Conservation (phyloP, 176 grass and related monocot genomes). For the Dendrocalamus sinicus region DNA sequence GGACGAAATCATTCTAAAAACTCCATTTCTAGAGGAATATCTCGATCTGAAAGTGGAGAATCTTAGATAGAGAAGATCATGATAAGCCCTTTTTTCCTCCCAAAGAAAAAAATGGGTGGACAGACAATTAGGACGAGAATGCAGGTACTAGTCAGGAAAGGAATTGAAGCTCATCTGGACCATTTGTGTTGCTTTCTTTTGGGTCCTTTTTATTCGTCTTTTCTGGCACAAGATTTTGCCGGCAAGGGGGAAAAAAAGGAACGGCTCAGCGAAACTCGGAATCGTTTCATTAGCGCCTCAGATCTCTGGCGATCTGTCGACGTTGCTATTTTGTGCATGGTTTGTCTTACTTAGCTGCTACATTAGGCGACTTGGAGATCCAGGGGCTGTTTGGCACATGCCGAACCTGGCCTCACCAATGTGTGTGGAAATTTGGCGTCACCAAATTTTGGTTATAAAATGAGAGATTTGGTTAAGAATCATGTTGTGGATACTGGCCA, state of each 20-base stretch:
- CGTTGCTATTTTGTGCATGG: neutral
- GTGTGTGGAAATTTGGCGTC: no score
- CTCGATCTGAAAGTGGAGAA: constrained; percentile 37
- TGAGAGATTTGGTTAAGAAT: neutral
- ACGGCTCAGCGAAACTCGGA: neutral
- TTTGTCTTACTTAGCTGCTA: neutral
- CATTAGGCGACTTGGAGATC: neutral
- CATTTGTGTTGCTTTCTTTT: constrained; percentile 39
- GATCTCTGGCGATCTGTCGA: neutral
- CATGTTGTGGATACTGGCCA: no score
- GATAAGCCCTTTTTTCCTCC: constrained; percentile 16
- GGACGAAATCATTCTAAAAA: neutral
- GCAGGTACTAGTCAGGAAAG: constrained; percentile 22
- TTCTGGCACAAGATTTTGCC: neutral
- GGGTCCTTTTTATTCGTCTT: neutral
- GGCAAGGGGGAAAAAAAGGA: neutral
- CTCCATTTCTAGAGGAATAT: constrained; percentile 1
- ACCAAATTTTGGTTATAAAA: no score
- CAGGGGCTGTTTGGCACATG: neutral
- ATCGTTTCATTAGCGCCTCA: neutral
- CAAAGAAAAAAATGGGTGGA: constrained; percentile 15
- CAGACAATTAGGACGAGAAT: constrained; percentile 7
- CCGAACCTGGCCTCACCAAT: no score
- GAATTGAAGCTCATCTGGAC: neutral
- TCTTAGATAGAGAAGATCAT: constrained; percentile 32